Conservation (phyloP, 768 basidiomycete species). For the Tricholoma matsutake region DNA sequence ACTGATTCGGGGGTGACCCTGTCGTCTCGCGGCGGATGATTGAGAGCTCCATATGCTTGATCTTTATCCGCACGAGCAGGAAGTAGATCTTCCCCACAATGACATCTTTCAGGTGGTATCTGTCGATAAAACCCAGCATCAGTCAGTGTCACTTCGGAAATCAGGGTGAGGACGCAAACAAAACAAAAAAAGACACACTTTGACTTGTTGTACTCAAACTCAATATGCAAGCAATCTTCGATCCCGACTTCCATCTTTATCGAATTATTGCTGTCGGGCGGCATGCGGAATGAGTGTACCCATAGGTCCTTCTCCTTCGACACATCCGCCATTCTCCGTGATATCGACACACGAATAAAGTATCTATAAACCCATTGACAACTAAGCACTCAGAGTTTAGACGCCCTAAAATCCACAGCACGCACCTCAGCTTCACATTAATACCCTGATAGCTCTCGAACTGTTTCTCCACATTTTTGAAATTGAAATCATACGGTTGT, state of each 20-base stretch:
- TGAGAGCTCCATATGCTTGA: constrained; percentile 99
- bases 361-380: constrained; percentile 53
- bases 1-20: constrained; percentile 96
- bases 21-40: constrained; percentile 98
- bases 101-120: constrained; percentile 98
- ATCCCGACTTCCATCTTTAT: constrained; percentile 99
- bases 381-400: background rate
- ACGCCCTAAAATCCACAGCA: background rate
- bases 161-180: background rate
- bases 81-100: constrained; percentile 99
- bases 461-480: constrained; percentile 99
- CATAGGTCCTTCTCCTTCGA: constrained; percentile 91
- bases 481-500: constrained; percentile 93
- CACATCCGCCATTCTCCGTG: constrained; percentile 90
- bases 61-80: constrained; percentile 96
- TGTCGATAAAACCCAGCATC: constrained; percentile 26
- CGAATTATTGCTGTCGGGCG: constrained; percentile 94
- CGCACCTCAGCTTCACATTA: constrained; percentile 93
- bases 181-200: constrained; percentile 56
- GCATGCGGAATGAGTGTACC: constrained; percentile 99
- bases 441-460: constrained; percentile 98
- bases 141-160: background rate
- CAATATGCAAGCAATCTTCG: constrained; percentile 97
- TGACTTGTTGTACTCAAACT: constrained; percentile 99
- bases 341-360: constrained; percentile 87